A percentile compares a stretch with the other conserved stretches of the same genome.
phyloP scores from a whole-genome alignment of 2,329 filamentous ascomycete species.

The Penicillium sp. region DNA sequence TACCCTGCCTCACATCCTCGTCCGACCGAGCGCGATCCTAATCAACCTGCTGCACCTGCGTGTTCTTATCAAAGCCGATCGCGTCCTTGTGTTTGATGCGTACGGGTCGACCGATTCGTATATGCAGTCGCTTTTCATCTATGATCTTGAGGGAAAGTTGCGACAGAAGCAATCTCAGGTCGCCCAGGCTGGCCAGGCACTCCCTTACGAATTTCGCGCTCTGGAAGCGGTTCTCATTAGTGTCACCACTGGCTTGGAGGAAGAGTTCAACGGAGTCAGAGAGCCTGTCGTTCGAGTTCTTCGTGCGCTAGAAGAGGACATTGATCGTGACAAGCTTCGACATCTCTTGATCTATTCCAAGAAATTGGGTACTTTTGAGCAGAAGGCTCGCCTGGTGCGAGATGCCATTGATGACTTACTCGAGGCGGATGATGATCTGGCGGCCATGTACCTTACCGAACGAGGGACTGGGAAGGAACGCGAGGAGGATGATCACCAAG shows the following conservation, averaged over 20 bases:
- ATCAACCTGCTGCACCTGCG: slow-evolving; percentile 96
- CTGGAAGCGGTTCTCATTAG: slow-evolving; percentile 94
- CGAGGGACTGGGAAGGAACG: slow-evolving; percentile 75
- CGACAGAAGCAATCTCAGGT: slow-evolving; percentile 71
- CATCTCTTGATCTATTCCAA: slow-evolving; percentile 93
- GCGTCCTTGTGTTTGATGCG: slow-evolving; percentile 92
- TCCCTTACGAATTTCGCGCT: slow-evolving; percentile 95
- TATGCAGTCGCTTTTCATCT: slow-evolving; percentile 96
- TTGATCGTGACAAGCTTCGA: slow-evolving; percentile 90
- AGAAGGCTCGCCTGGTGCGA: slow-evolving; percentile 90
- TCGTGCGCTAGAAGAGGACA: slow-evolving; percentile 91
- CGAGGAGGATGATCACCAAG: slow-evolving; percentile 86
- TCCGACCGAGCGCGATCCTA: slow-evolving; percentile 89
- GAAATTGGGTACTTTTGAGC: slow-evolving; percentile 94
- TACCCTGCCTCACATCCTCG: slow-evolving; percentile 90
- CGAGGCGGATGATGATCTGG: slow-evolving; percentile 93
- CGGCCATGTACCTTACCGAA: slow-evolving; percentile 94
- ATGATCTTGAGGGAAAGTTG: slow-evolving; percentile 91
- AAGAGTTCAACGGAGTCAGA: slow-evolving; percentile 90
- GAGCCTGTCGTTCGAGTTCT: slow-evolving; percentile 90
- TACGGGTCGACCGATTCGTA: slow-evolving; percentile 95
- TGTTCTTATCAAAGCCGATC: slow-evolving; percentile 92
- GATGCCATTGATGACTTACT: slow-evolving; percentile 95
- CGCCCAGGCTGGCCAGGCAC: slow-evolving; percentile 54
- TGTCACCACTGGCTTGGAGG: slow-evolving; percentile 88